Conservation (phyloP, 176 grass and related monocot species). For the Musa itinerans region DNA sequence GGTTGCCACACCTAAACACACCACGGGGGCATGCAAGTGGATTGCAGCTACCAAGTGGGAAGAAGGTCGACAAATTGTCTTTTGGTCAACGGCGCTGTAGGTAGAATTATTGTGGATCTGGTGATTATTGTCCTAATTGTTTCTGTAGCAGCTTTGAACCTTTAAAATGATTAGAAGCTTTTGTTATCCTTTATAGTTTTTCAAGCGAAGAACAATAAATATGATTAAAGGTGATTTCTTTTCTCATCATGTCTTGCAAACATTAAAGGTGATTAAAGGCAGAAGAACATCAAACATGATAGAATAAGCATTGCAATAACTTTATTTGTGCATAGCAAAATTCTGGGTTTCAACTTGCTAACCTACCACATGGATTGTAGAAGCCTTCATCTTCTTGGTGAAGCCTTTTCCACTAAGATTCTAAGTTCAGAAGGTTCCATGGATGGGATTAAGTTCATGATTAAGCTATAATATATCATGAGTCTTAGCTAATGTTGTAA, state of each 20-base stretch:
- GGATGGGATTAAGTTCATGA: not conserved
- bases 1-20: not conserved
- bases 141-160: not conserved
- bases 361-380: not conserved
- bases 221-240: not conserved
- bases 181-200: not conserved
- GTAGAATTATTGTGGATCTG: not conserved
- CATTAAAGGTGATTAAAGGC: no score
- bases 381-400: not conserved
- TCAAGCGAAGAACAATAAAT: not conserved
- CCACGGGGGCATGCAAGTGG: not conserved
- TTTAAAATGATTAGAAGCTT: not conserved
- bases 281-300: not conserved
- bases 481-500: not conserved
- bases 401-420: not conserved
- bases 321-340: not conserved
- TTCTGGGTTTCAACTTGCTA: not conserved
- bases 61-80: not conserved
- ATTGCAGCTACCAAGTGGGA: conserved; percentile 2
- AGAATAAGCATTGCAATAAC: not conserved
- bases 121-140: not conserved
- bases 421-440: not conserved
- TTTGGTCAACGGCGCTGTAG: not conserved
- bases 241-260: no score
- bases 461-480: not conserved